Conservation (phyloP, 768 basidiomycete species). For the Podaxis pistillaris region DNA sequence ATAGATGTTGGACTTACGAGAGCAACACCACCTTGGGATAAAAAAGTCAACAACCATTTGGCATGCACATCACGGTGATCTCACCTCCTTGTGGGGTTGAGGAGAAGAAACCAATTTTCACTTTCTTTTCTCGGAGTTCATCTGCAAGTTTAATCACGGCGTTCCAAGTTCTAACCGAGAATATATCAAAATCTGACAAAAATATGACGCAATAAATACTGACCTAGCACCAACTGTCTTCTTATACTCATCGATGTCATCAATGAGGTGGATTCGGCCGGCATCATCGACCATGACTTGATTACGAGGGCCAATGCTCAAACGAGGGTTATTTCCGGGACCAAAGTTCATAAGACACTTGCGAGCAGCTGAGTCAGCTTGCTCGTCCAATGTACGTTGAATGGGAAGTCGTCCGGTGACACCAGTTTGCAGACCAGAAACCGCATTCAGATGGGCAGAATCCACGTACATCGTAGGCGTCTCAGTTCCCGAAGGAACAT, state of each 20-base stretch:
- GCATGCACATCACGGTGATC: slow-evolving; percentile 18
- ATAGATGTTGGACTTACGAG: slow-evolving; percentile 54
- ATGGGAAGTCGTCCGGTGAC: slow-evolving; percentile 64
- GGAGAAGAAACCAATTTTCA: slow-evolving; percentile 92
- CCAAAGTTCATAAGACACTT: slow-evolving; percentile 84
- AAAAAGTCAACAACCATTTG: slow-evolving; percentile 17
- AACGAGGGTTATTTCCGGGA: slow-evolving; percentile 79
- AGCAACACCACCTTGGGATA: slow-evolving; percentile 79
- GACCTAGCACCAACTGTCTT: slow-evolving; percentile 66
- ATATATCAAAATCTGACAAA: slow-evolving; percentile 14
- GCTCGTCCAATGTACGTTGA: slow-evolving; percentile 76
- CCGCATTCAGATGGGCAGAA: slow-evolving; percentile 45
- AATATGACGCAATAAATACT: slow-evolving; percentile 11
- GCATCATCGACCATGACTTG: slow-evolving; percentile 86
- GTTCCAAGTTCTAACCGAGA: slow-evolving; percentile 62
- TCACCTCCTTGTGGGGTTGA: slow-evolving; percentile 92
- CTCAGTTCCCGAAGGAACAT: slow-evolving; percentile 72
- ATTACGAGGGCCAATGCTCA: slow-evolving; percentile 80
- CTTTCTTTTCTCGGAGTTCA: slow-evolving; percentile 81
- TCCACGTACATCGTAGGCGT: slow-evolving; percentile 74
- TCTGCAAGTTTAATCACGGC: slow-evolving; percentile 79
- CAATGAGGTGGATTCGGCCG: slow-evolving; percentile 83
- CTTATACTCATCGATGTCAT: slow-evolving; percentile 76
- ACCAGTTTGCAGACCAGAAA: slow-evolving; percentile 41
- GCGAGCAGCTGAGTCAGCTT: slow-evolving; percentile 83